Conservation (phyloP, 2,329 filamentous ascomycete genomes). For the Clarireedia hainanense region DNA sequence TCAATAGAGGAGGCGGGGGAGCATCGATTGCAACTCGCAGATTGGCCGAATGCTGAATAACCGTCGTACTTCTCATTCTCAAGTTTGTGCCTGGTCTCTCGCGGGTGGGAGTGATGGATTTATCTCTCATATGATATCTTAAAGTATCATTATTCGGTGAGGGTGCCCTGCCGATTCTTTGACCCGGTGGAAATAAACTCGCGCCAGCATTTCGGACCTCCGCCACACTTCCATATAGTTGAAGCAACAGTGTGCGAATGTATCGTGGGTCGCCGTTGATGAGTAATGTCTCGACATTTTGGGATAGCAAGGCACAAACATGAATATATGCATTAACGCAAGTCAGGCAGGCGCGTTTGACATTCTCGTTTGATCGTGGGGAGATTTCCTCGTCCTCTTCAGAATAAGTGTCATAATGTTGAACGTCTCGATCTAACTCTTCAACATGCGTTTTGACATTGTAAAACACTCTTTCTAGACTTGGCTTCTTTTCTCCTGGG, state of each 20-base stretch:
- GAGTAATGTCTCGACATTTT: slow-evolving; percentile 56
- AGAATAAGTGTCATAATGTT: slow-evolving; percentile 47
- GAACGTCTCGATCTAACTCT: slow-evolving; percentile 57
- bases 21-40: slow-evolving; percentile 51
- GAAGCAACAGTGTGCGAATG: slow-evolving; percentile 55
- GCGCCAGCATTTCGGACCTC: slow-evolving; percentile 43
- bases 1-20: slow-evolving; percentile 39
- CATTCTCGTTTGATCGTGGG: slow-evolving; percentile 52
- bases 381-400: slow-evolving; percentile 41
- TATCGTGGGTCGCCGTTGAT: slow-evolving; percentile 60
- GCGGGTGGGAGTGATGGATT: slow-evolving; percentile 44
- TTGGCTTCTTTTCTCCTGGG: slow-evolving; percentile 52
- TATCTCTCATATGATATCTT: slow-evolving; percentile 43
- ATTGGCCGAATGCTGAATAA: slow-evolving; percentile 26
- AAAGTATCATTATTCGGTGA: slow-evolving; percentile 36
- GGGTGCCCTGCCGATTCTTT: slow-evolving; percentile 9
- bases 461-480: slow-evolving; percentile 59
- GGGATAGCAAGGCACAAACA: slow-evolving; percentile 51
- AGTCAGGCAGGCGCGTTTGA: slow-evolving; percentile 55
- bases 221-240: slow-evolving; percentile 61
- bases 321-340: slow-evolving; percentile 58
- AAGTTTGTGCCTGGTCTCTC: slow-evolving; percentile 36
- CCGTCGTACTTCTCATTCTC: slow-evolving; percentile 28
- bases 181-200: slow-evolving; percentile 17
- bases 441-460: slow-evolving; percentile 60